phyloP scores from a whole-genome alignment of 768 basidiomycete genomes.

The Naganishia friedmannii region DNA sequence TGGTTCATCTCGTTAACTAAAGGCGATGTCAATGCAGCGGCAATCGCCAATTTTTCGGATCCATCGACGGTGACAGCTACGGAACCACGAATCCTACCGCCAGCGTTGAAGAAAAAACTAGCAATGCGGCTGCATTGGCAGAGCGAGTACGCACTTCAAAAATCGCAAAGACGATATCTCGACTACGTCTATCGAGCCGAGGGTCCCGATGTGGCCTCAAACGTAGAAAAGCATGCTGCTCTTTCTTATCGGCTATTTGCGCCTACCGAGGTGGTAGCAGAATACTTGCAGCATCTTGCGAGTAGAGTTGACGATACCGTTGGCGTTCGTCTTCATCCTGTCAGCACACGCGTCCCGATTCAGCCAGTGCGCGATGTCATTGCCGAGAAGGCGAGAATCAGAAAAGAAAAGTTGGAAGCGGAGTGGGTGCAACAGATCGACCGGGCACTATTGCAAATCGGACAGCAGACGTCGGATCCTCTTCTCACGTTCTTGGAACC shows the following conservation, averaged over 20 bases:
- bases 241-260: conserved; percentile 30
- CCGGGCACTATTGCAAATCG: not conserved
- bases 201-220: not conserved
- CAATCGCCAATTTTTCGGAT: conserved; percentile 5
- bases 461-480: not conserved
- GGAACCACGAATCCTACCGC: not conserved
- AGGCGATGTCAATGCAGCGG: conserved; percentile 20
- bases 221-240: not conserved
- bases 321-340: not conserved
- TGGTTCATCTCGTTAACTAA: conserved; percentile 23
- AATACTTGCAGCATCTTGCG: conserved; percentile 6
- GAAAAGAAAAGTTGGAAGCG: conserved; percentile 14
- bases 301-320: not conserved
- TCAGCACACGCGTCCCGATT: not conserved
- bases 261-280: conserved; percentile 9
- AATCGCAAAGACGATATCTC: conserved; percentile 30
- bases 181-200: conserved; percentile 8
- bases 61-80: not conserved
- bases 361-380: conserved; percentile 23
- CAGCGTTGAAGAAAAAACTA: not conserved
- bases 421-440: conserved; percentile 17
- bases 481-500: conserved; percentile 13
- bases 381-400: conserved; percentile 10
- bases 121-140: conserved; percentile 3
- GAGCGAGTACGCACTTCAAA: conserved; percentile 25